Percentiles rank a stretch among this genome's conserved stretches.
These are phyloP conservation scores for Ustilago shanxiensis DNA, from an alignment of 1,284 basidiomycete genomes.

Conservation along the genomic window DNA sequence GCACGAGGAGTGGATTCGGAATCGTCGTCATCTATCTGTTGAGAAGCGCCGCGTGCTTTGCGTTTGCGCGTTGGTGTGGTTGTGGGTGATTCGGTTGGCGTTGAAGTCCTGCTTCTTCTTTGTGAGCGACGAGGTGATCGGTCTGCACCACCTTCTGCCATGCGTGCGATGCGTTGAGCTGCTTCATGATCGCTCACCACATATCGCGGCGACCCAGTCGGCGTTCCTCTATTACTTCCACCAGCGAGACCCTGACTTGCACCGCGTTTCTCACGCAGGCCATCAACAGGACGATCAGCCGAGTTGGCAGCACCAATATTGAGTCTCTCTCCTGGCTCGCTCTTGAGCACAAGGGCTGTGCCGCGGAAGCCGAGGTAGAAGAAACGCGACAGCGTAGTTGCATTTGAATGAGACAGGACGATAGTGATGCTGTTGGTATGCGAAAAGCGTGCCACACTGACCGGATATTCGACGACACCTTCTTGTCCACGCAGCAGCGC, in stretches of 20 bases:
- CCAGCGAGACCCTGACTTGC: slow-evolving; percentile 50
- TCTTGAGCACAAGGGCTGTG: slow-evolving; percentile 56
- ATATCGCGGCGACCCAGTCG: slow-evolving; percentile 27
- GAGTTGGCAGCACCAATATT: slow-evolving; percentile 63
- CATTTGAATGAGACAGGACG: slow-evolving; percentile 61
- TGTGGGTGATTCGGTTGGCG: slow-evolving; percentile 5
- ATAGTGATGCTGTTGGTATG: slow-evolving; percentile 65
- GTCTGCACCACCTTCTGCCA: slow-evolving; percentile 20
- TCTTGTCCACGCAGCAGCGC: slow-evolving; percentile 53
- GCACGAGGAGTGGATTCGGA: slow-evolving; percentile 27
- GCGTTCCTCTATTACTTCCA: slow-evolving; percentile 27
- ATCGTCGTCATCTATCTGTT: slow-evolving; percentile 11
- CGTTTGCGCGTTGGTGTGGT: slow-evolving; percentile 37
- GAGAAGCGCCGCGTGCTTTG: slow-evolving; percentile 21
- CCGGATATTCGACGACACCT: slow-evolving; percentile 65
- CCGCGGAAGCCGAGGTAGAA: slow-evolving; percentile 68
- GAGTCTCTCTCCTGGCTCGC: slow-evolving; percentile 49
- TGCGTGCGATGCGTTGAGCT: slow-evolving; percentile 30
- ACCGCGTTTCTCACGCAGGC: slow-evolving; percentile 49
- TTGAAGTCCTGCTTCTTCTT: slow-evolving; percentile 17
- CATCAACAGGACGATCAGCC: slow-evolving; percentile 59
- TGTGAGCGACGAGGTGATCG: slow-evolving; percentile 35
- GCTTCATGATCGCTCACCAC: slow-evolving; percentile 31
- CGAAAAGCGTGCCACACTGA: slow-evolving; percentile 63
- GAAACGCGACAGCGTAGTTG: slow-evolving; percentile 55